Conservation (phyloP, 768 basidiomycete genomes). For the Pulveroboletus sp. region DNA sequence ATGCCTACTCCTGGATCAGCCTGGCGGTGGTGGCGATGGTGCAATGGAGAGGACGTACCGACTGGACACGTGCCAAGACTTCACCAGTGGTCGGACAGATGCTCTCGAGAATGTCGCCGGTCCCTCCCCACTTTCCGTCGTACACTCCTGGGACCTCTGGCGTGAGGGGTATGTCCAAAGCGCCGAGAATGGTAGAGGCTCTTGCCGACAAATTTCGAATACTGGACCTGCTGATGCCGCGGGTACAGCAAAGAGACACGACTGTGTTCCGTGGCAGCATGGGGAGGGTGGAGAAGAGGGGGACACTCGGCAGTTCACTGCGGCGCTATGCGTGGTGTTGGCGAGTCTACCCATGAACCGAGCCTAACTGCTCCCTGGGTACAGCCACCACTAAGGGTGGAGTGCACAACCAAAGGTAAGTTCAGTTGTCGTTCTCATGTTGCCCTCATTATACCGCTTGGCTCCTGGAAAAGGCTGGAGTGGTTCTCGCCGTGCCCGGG, state of each 20-base stretch:
- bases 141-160: conserved; percentile 70
- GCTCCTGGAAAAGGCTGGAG: neutral
- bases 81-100: conserved; percentile 87
- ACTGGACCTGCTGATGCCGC: conserved; percentile 12
- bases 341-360: conserved; percentile 2
- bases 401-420: too few species aligned
- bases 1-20: conserved; percentile 43
- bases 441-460: neutral
- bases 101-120: conserved; percentile 65
- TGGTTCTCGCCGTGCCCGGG: conserved; percentile 14
- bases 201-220: conserved; percentile 58
- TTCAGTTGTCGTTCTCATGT: too few species aligned
- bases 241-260: conserved; percentile 7
- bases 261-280: conserved; percentile 25
- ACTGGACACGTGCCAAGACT: conserved; percentile 66
- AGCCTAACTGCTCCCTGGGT: neutral
- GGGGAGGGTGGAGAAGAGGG: neutral
- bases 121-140: conserved; percentile 75
- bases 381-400: too few species aligned
- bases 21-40: neutral
- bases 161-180: conserved; percentile 54
- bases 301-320: too few species aligned
- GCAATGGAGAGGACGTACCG: conserved; percentile 39
- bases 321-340: too few species aligned
- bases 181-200: conserved; percentile 61